phyloP scores from a whole-genome alignment of 805 yeast genomes.

The Kodamaea hsintzibuensis region DNA sequence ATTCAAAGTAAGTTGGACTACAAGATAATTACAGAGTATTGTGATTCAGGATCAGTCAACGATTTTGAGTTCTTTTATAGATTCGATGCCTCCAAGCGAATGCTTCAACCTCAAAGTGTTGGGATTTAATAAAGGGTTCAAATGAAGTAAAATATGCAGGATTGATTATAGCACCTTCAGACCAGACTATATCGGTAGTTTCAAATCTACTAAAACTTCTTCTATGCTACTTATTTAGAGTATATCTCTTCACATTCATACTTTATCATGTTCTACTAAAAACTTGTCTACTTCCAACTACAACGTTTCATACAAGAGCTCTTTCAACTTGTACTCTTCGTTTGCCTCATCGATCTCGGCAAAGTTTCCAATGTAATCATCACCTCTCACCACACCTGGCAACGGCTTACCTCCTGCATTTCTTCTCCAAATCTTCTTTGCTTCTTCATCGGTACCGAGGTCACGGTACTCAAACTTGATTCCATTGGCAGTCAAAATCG shows the following conservation, averaged over 20 bases:
- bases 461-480: slow-evolving; percentile 70
- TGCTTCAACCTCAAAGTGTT: too few species aligned
- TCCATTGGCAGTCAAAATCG: slow-evolving; percentile 74
- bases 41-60: too few species aligned
- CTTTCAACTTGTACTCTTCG: slow-evolving; percentile 69
- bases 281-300: slow-evolving; percentile 18
- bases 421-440: slow-evolving; percentile 81
- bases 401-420: slow-evolving; percentile 68
- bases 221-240: neutral
- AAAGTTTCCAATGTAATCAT: slow-evolving; percentile 82
- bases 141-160: too few species aligned
- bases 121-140: too few species aligned
- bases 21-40: too few species aligned
- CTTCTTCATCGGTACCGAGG: slow-evolving; percentile 84
- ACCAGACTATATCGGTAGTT: too few species aligned
- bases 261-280: neutral
- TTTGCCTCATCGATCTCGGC: slow-evolving; percentile 84
- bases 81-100: too few species aligned
- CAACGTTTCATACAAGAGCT: slow-evolving; percentile 64
- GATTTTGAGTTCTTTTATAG: too few species aligned
- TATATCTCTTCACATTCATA: neutral
- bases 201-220: neutral
- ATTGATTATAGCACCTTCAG: too few species aligned
- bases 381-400: slow-evolving; percentile 85
- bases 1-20: too few species aligned